Base-by-base conservation (phyloP, 768 basidiomycete species). In the Lactifluus echinatus region DNA sequence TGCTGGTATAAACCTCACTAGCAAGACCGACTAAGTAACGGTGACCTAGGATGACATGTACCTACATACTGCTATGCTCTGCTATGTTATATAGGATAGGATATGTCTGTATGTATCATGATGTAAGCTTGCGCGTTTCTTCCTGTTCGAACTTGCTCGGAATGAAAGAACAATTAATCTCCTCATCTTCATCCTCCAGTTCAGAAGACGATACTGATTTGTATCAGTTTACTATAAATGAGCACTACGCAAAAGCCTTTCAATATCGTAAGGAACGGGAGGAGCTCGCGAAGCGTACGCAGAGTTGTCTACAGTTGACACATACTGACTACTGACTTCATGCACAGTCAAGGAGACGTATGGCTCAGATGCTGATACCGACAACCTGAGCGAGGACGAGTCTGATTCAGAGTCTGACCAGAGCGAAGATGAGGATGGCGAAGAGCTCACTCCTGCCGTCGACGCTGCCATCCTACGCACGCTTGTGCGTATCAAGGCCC, bases 381-480 rank as follows among this genome's bases (percentile, higher is more conserved):
- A 72, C 19, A 82, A 78, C 2, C 73, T 70, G n/a, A 68, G 67
- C 4, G 37, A 31, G 39, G 48, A 17, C 33, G 75, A 77, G 8
- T 71, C 73, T 7, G 86, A 87, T 66, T 87, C 85, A 0, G 88
- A 91, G 67, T 79, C 80, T 28, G 85, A 81, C 42, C 89, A 92
- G 65, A 82, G 82, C 2, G 94, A 98, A 67, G 94, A 98, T 68
- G 89, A 93, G 66, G 89, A 95, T 56, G 96, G 93, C 14, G 91
- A 92, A 64, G 90, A 97, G 68, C 80, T 98, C 50, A 98, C 94
- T 0, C 93, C 93, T 4, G 85, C 85, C 0, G 82, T 97, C 49
- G 95, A 97, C 65, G 96, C 84, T 43, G 96, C 96, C 19, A 96
- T 98, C 64, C 77, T 98, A 39, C 77, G 92, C 47, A 98, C 93